Evolutionary conservation across 345 rosid species (phyloP).

Genomic region (Pistacia atlantica): DNA sequence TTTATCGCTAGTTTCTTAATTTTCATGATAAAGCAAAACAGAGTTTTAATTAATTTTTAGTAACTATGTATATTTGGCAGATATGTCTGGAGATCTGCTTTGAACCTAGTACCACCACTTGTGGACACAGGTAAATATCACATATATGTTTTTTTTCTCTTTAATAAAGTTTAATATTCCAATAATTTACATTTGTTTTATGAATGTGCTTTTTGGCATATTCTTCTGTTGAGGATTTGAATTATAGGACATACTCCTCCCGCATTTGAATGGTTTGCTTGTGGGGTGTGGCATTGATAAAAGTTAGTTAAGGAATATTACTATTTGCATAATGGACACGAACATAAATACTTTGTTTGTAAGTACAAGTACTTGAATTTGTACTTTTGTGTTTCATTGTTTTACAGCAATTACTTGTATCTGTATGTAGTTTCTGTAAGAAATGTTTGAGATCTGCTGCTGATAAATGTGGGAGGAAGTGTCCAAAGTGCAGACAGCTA

Average conservation of each 20-base stretch:
- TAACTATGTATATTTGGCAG: constrained; percentile 39
- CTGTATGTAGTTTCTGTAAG: constrained; percentile 72
- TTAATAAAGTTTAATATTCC: neutral
- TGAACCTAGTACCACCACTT: constrained; percentile 93
- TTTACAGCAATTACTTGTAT: neutral
- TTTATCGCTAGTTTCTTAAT: neutral
- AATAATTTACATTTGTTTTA: neutral
- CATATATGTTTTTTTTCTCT: neutral
- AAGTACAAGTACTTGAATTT: too few relatives aligned
- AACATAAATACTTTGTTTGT: too few relatives aligned
- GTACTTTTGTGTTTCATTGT: neutral
- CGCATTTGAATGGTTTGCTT: too few relatives aligned
- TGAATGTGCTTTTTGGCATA: neutral
- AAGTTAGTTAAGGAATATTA: too few relatives aligned
- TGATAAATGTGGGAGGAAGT: constrained; percentile 89
- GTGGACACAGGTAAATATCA: constrained; percentile 79
- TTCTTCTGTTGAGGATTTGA: neutral
- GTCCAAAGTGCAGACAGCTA: constrained; percentile 91
- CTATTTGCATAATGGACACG: too few relatives aligned
- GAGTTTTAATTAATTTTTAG: neutral
- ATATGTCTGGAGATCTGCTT: constrained; percentile 92
- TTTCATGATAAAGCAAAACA: neutral
- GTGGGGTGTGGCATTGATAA: too few relatives aligned
- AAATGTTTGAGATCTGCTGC: constrained; percentile 82
- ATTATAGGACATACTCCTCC: neutral